These are phyloP conservation scores for Penicillium coprophilum DNA, from an alignment of 495 filamentous ascomycete species.

Conservation along the genomic window DNA sequence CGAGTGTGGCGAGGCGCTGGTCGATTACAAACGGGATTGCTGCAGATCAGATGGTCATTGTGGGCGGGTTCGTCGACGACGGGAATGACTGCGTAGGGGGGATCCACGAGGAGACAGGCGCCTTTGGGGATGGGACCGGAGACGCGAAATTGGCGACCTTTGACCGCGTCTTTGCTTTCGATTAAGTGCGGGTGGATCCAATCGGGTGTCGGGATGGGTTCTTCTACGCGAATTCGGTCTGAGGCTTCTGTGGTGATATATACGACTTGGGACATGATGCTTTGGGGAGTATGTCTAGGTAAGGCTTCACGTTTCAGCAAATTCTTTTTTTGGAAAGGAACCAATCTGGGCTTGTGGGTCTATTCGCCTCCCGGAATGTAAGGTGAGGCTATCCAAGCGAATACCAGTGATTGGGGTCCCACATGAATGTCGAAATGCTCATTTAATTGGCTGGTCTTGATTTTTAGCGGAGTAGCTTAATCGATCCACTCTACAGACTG, in stretches of 20 bases:
- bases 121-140: conserved; percentile 30
- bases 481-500: not conserved
- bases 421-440: too few relatives aligned
- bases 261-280: conserved; percentile 29
- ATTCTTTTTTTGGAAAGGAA: conserved; percentile 9
- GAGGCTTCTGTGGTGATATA: conserved; percentile 23
- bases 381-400: conserved; percentile 31
- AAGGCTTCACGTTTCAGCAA: conserved; percentile 7
- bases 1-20: conserved; percentile 13
- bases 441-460: conserved; percentile 3
- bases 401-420: conserved; percentile 20
- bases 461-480: conserved; percentile 5
- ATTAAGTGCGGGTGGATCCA: conserved; percentile 41
- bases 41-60: conserved; percentile 35
- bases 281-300: conserved; percentile 3
- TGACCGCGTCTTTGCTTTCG: conserved; percentile 32
- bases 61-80: conserved; percentile 29
- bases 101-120: conserved; percentile 35
- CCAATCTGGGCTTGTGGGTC: conserved; percentile 18
- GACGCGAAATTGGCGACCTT: conserved; percentile 39
- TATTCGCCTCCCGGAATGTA: conserved; percentile 17
- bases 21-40: conserved; percentile 35
- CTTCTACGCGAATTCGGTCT: conserved; percentile 12
- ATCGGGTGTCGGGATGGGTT: conserved; percentile 13
- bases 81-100: conserved; percentile 38